These are phyloP conservation scores for Leccinum solheimii DNA, from an alignment of 1,284 basidiomycete genomes.

Conservation along the genomic window DNA sequence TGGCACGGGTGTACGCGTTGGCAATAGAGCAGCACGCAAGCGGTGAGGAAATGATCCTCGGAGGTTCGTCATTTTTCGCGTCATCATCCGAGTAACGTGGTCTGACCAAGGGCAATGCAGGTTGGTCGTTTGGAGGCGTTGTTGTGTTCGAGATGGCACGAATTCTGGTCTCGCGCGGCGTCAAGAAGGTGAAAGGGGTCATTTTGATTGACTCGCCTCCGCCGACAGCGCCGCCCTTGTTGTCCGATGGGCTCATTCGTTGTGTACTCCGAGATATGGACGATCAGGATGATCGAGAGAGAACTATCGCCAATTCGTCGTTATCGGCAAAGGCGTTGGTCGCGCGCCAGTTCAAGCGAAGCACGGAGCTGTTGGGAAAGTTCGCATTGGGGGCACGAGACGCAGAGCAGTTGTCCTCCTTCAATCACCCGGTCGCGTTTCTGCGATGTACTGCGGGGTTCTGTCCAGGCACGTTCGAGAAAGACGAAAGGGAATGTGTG, in stretches of 20 bases:
- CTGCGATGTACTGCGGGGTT: conserved; percentile 48
- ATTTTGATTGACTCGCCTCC: conserved; percentile 66
- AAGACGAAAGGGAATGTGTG: conserved; percentile 14
- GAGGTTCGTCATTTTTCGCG: conserved; percentile 45
- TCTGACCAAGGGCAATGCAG: conserved; percentile 33
- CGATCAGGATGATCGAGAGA: conserved; percentile 1
- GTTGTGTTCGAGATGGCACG: conserved; percentile 65
- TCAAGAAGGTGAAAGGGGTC: conserved; percentile 50
- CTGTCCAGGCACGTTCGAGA: conserved; percentile 27
- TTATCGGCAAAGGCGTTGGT: conserved; percentile 18
- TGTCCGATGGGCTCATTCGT: conserved; percentile 53
- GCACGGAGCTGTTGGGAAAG: conserved; percentile 40
- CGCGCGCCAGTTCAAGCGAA: conserved; percentile 45
- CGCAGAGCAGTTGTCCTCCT: conserved; percentile 24
- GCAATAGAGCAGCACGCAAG: conserved; percentile 37
- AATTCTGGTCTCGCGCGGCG: conserved; percentile 45
- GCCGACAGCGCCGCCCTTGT: conserved; percentile 48
- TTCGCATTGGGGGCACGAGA: conserved; percentile 37
- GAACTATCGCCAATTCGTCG: conserved; percentile 8
- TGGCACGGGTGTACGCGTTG: conserved; percentile 53
- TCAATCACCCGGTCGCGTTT: conserved; percentile 35
- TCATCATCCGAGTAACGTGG: background rate
- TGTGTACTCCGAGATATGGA: conserved; percentile 14
- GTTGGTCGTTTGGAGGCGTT: conserved; percentile 78
- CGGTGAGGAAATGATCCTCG: conserved; percentile 45